Evolutionary conservation across 345 rosid genomes (phyloP).

Genomic region (Ceriops tagal): DNA sequence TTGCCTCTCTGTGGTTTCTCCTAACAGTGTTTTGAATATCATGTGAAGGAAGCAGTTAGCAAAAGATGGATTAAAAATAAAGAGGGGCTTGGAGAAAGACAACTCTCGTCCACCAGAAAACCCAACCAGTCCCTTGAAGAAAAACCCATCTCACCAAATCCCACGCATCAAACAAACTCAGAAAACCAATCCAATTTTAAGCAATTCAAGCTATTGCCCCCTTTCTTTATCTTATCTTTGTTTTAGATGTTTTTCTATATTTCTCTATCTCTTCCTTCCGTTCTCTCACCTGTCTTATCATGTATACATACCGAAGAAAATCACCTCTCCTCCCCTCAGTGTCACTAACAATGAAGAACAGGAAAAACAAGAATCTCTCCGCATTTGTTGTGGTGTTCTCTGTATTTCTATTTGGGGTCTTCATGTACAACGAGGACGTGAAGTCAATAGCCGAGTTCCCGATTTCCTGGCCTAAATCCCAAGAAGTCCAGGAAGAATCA

Average conservation of each 20-base stretch:
- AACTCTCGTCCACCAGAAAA: conserved; percentile 51
- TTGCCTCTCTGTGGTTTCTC: conserved; percentile 5
- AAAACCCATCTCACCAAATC: conserved; percentile 66
- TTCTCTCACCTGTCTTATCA: conserved; percentile 19
- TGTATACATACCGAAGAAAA: conserved; percentile 48
- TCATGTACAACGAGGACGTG: conserved; percentile 35
- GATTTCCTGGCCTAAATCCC: conserved; percentile 52
- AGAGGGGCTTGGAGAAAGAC: conserved; percentile 37
- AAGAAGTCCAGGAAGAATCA: conserved; percentile 36
- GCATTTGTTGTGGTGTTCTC: conserved; percentile 55
- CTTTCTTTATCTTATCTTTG: conserved; percentile 7
- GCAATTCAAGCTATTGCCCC: conserved; percentile 2
- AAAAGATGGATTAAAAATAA: not conserved
- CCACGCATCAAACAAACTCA: conserved; percentile 17
- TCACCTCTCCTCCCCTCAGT: conserved; percentile 32
- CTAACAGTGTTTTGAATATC: not conserved
- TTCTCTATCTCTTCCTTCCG: conserved; percentile 24
- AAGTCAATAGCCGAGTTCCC: conserved; percentile 66
- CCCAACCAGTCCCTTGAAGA: conserved; percentile 44
- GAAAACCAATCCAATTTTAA: conserved; percentile 1
- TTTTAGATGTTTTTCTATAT: conserved; percentile 24
- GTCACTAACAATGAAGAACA: conserved; percentile 57
- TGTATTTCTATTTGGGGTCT: conserved; percentile 54
- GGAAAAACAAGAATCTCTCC: conserved; percentile 58
- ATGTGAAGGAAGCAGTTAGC: conserved; percentile 28